A percentile compares a stretch with the other conserved stretches of the same genome.
phyloP scores from a whole-genome alignment of 2,329 filamentous ascomycete species.

The Helicocarpus griseus region DNA sequence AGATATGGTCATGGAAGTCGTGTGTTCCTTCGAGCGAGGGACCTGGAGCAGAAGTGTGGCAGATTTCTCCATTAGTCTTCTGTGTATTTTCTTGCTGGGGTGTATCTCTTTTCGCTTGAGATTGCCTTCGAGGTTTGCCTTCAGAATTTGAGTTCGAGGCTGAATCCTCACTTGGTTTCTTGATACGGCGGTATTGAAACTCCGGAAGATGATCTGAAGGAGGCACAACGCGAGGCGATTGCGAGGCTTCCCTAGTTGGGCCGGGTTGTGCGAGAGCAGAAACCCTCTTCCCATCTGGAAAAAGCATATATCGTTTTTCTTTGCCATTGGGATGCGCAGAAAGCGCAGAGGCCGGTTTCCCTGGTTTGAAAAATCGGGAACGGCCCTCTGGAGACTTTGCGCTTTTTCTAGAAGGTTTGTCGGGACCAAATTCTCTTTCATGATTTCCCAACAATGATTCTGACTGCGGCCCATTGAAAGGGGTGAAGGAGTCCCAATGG shows the following conservation, averaged over 20 bases:
- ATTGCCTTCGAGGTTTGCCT: background rate
- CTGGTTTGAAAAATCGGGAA: background rate
- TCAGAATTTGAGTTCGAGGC: slow-evolving; percentile 7
- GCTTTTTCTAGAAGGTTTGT: background rate
- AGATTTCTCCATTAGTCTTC: background rate
- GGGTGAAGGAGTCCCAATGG: background rate
- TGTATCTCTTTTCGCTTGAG: background rate
- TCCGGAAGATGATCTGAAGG: slow-evolving; percentile 30
- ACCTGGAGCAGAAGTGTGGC: background rate
- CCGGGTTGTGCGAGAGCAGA: background rate
- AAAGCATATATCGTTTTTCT: background rate
- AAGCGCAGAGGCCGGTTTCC: slow-evolving; percentile 1
- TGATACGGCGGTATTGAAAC: slow-evolving; percentile 29
- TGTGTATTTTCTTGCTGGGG: background rate
- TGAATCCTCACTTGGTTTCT: slow-evolving; percentile 5
- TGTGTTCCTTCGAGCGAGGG: slow-evolving; percentile 8
- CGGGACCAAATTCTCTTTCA: background rate
- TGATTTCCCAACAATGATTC: background rate
- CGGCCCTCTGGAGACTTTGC: background rate
- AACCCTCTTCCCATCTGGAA: background rate
- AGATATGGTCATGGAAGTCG: slow-evolving; percentile 1
- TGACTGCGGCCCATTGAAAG: background rate
- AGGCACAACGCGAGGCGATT: slow-evolving; percentile 22
- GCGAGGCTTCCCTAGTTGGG: slow-evolving; percentile 8
- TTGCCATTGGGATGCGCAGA: background rate